phyloP scores from a whole-genome alignment of 176 grass and related monocot species.

The Poa annua region DNA sequence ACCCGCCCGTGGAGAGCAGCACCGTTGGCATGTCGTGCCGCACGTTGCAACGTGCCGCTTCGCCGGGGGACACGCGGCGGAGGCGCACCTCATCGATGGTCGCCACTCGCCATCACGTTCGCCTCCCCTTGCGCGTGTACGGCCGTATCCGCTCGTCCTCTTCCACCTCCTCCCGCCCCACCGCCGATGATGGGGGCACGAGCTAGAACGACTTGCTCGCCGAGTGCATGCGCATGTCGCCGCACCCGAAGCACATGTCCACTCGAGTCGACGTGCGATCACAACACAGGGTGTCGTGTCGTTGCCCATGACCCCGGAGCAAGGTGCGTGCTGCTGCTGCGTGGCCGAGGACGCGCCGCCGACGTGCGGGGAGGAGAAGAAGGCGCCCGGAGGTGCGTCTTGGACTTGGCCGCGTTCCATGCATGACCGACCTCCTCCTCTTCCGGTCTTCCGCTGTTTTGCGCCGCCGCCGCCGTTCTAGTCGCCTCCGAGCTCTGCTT shows the following conservation, averaged over 20 bases:
- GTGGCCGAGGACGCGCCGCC: slow-evolving; percentile 31
- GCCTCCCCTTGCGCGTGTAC: slow-evolving; percentile 90
- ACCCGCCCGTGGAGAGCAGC: slow-evolving; percentile 87
- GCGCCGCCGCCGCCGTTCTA: too few relatives aligned
- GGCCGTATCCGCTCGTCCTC: slow-evolving; percentile 65
- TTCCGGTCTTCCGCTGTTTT: too few relatives aligned
- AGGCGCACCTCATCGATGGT: slow-evolving; percentile 74
- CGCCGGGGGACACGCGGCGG: slow-evolving; percentile 30
- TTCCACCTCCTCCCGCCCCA: neutral
- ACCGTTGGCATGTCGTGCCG: slow-evolving; percentile 70
- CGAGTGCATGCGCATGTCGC: slow-evolving; percentile 79
- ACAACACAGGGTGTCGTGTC: slow-evolving; percentile 73
- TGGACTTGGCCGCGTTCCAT: too few relatives aligned
- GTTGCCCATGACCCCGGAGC: slow-evolving; percentile 44
- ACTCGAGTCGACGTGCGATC: slow-evolving; percentile 67
- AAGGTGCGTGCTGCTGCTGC: neutral
- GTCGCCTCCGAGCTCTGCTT: too few relatives aligned
- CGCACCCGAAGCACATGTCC: slow-evolving; percentile 78
- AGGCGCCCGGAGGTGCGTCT: too few relatives aligned
- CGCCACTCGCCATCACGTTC: slow-evolving; percentile 66
- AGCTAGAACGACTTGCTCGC: slow-evolving; percentile 69
- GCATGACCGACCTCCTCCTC: too few relatives aligned
- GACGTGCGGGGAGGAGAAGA: slow-evolving; percentile 52
- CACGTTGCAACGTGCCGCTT: slow-evolving; percentile 64
- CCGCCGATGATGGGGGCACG: slow-evolving; percentile 29